Evolutionary conservation across 345 rosid species (phyloP).

Genomic region (Cochlearia excelsa): DNA sequence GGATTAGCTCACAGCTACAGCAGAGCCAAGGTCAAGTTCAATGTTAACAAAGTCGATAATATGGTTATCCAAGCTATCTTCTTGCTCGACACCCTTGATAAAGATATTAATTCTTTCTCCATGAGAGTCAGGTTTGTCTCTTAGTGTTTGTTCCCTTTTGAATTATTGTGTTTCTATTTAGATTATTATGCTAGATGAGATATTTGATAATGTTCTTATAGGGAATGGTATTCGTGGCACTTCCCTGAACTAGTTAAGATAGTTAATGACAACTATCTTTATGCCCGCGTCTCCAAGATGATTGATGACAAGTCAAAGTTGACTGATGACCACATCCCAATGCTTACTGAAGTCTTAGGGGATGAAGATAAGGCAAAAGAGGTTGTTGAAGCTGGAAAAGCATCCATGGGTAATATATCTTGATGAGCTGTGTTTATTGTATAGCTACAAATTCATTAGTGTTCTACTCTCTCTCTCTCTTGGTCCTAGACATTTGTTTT

Average conservation of each 20-base stretch:
- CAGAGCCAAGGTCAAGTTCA: conserved; percentile 61
- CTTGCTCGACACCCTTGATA: conserved; percentile 83
- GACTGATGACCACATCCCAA: conserved; percentile 54
- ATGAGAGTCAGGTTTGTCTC: conserved; percentile 88
- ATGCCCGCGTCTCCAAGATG: conserved; percentile 54
- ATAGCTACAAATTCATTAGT: not conserved
- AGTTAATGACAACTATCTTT: conserved; percentile 52
- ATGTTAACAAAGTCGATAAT: conserved; percentile 90
- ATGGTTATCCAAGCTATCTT: conserved; percentile 30
- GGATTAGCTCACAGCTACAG: conserved; percentile 69
- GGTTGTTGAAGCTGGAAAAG: conserved; percentile 90
- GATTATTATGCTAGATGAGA: not conserved
- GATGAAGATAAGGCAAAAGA: conserved; percentile 97
- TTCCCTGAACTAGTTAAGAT: too few species aligned
- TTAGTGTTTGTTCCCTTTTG: not conserved
- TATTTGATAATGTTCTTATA: conserved; percentile 29
- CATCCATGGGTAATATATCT: conserved; percentile 76
- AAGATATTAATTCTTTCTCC: conserved; percentile 83
- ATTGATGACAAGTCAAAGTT: conserved; percentile 64
- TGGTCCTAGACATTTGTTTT: not conserved
- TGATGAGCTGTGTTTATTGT: not conserved
- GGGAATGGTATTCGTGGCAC: conserved; percentile 15
- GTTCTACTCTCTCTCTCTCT: not conserved
- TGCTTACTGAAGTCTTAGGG: conserved; percentile 56
- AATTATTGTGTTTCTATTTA: not conserved